Evolutionary conservation across 768 basidiomycete genomes (phyloP), one percentile per base, ranked within the genome.

Genomic region (Lactarius sanguifluus): DNA sequence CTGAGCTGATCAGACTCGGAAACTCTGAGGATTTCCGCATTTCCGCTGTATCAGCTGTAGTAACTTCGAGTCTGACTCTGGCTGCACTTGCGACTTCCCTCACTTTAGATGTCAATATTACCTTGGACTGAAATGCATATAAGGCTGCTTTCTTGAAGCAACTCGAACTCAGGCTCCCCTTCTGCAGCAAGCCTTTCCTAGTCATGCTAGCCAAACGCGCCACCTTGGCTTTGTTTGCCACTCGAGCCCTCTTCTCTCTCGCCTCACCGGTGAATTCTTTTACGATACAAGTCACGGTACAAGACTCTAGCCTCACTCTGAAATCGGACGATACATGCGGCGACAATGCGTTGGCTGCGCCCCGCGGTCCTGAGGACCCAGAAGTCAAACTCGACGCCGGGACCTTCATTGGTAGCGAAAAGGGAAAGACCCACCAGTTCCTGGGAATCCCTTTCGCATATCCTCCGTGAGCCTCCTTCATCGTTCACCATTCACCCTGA

Each of bases 381-480:
- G 66, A 61, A 52, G 74, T 78, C 28, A 62, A 36, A 18, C 75
- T 80, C 13, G 72, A 75, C 36, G 65, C 63, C 15, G 78, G 73
- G 1, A 70, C 71, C 8, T 75, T 79, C 59, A 70, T 71, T 38
- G 79, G 79, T 2, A 1, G 64, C 2, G 36, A 67, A 12, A 68
- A 67, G 2, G 77, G 75, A 7, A 57, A 64, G 16, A 71, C 77
- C 0, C 69, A 72, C 9, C 59, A 71, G 12, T 82, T 78, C 64
- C 68, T 81, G 0, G 81, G 81, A 5, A 79, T 82, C 20, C 81
- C 78, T 0, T 82, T 77, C 47, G 78, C 80, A 12, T 65, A 74
- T 28, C 75, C 79, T 56, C 79, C 77, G 79, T 82, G 71, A 30
- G 77, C 61, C 54, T 52, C 34, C 34, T 52, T 18, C 40, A 64